Evolutionary conservation across 768 basidiomycete genomes (phyloP), one percentile per base, ranked within the genome.

Genomic region (Xerocomus spinulosus): DNA sequence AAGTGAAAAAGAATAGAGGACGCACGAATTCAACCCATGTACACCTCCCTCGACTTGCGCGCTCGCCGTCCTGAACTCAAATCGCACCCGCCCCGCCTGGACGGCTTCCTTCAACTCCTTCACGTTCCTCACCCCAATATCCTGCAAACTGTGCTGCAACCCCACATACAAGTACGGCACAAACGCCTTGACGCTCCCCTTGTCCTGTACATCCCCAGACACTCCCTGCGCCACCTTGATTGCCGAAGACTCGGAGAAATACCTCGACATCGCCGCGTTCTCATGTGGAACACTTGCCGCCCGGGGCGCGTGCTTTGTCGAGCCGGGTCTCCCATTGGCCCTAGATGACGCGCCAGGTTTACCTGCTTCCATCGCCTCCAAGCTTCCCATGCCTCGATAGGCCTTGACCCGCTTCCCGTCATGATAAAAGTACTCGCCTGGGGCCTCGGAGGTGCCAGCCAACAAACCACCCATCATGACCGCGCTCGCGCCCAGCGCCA

Each of bases 381-480:
- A 75, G 61, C 86, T 89, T 17, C 96, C 95, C 96, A 99, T 99
- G 5, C 96, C 96, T 48, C 96, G 85, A 72, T 98, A 99, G 28
- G 94, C 84, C 79, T 99, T 99, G 65, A 98, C 92, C 40, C 96
- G 86, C 75, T 96, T 96, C 53, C 96, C 96, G 54, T 97, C 94
- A 63, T 98, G 94, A 71, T 95, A 99, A 68, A 96, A 98, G 75
- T 96, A 99, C 72, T 98, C 93, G 58, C 96, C 96, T 0, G 96
- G 96, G 0, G 93, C 92, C 68, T 99, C 95, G 53, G 91, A 85
- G 29, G 96, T 98, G 25, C 95, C 95, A 2, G 96, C 96, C 23
- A 99, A 76, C 40, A 98, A 70, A 9, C 92, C 86, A 37, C 96
- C 96, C 96, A 99, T 97, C 96, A 98, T 98, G 44, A 98, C 93